Base-by-base conservation (phyloP, 1,139 yeast species). In the Suhomyces bolitotheri region DNA sequence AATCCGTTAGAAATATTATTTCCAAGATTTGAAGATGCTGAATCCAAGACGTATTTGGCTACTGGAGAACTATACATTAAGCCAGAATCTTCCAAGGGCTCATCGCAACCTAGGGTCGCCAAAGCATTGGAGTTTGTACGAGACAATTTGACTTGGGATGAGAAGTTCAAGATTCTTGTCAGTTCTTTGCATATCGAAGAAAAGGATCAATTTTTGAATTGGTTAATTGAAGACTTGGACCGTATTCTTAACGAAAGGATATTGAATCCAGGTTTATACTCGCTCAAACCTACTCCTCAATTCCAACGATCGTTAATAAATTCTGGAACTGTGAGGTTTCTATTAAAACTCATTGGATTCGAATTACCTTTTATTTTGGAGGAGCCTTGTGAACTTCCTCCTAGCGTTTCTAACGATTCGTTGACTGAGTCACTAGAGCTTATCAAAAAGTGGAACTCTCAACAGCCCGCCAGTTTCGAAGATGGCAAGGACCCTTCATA, bases 1-100 rank as follows among this genome's bases (percentile, higher is more conserved):
- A 35, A 68, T 68, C 82, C 77, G 30, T 69, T 84, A 11, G 96
- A 89, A 50, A 47, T 90, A 7, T 60, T 88, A 26, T 85, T 86
- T 58, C 76, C 82, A 17, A 65, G 86, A 47, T 58, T 80, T 44
- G 78, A 77, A 32, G 78, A 73, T 14, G 56, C 55, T 10, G 62
- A 59, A 19, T 56, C 58, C 25, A 58, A 58, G 34, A 53, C 64
- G 2, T 77, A 56, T 43, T 59, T 74, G 44, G 58, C 69, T 16
- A 62, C 74, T 2, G 87, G 90, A 23, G 86, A 81, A 33, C 54
- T 72, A 25, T 56, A 45, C 40, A 43, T 47, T 20, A 58, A 56
- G 27, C 56, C 56, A 3, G 56, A 52, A 19, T 43, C 41, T 12
- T 29, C 42, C 15, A 46, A 48, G 17, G 39, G 45, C 12, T 34